A percentile compares a stretch with the other conserved stretches of the same genome.
Evolutionary conservation across 352 stramenopile species (phyloP).

Genomic region (Globisporangium sylvaticum): DNA sequence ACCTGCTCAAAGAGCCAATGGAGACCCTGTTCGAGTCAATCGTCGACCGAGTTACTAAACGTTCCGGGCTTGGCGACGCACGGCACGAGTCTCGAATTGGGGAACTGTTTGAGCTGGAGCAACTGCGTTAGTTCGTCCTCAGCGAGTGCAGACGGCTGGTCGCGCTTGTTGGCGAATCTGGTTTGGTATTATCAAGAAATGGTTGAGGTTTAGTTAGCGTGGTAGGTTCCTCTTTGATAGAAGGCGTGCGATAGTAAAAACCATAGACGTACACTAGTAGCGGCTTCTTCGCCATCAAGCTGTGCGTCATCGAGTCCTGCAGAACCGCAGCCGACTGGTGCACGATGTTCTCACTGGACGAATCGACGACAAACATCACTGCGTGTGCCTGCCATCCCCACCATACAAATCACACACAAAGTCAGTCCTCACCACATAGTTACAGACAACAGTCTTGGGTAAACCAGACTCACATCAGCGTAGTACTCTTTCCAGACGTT

Average conservation of each 20-base stretch:
- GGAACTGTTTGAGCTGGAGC: conserved; percentile 36
- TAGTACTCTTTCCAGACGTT: conserved; percentile 84
- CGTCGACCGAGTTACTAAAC: conserved; percentile 49
- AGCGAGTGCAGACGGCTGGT: conserved; percentile 32
- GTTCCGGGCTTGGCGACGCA: conserved; percentile 61
- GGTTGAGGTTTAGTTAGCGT: not conserved
- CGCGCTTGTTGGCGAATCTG: conserved; percentile 80
- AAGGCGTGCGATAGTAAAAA: not conserved
- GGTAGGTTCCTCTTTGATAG: not conserved
- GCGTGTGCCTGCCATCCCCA: conserved; percentile 39
- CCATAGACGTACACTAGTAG: conserved; percentile 52
- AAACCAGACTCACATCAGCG: conserved; percentile 45
- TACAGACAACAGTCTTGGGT: not conserved
- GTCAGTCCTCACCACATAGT: conserved; percentile 5
- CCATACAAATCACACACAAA: not conserved
- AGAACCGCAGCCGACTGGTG: conserved; percentile 47
- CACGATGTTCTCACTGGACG: conserved; percentile 41
- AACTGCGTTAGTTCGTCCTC: conserved; percentile 36
- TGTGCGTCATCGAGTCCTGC: conserved; percentile 48
- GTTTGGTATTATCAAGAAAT: not conserved
- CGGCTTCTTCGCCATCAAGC: conserved; percentile 53
- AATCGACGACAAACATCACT: conserved; percentile 76
- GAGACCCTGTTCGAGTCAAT: conserved; percentile 58
- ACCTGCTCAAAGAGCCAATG: conserved; percentile 73
- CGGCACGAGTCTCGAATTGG: conserved; percentile 37